phyloP scores from a whole-genome alignment of 805 yeast species.

The Lipomyces spencermartinsiae region DNA sequence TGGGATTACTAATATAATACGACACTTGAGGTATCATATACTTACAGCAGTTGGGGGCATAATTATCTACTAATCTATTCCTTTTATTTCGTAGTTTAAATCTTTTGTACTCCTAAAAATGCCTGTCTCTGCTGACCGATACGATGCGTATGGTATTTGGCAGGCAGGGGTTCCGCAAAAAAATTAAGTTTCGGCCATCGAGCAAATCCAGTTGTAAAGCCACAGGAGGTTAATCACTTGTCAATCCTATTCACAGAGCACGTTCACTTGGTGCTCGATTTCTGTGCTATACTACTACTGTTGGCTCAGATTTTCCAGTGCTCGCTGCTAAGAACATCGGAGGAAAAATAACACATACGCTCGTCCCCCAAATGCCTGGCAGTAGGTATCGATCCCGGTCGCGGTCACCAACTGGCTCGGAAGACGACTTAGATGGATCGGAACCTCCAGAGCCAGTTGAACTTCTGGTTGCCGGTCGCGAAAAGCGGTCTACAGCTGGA shows the following conservation, averaged over 20 bases:
- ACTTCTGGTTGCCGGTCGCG: constrained; percentile 75
- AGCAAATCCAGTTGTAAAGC: background rate
- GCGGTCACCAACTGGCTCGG: background rate
- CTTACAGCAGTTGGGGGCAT: background rate
- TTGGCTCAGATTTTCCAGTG: background rate
- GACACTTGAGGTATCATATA: too few species aligned
- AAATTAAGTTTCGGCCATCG: background rate
- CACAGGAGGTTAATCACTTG: too few species aligned
- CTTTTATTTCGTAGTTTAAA: background rate
- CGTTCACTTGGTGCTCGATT: too few species aligned
- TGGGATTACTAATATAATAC: background rate
- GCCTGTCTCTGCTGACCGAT: too few species aligned
- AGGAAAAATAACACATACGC: background rate
- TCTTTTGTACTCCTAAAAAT: background rate
- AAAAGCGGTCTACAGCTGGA: constrained; percentile 89
- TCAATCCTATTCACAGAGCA: too few species aligned
- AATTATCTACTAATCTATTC: constrained; percentile 3
- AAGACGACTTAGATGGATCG: background rate
- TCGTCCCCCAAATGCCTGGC: background rate
- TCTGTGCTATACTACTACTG: too few species aligned
- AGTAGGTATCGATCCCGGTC: background rate
- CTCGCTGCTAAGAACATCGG: background rate
- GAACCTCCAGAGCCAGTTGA: constrained; percentile 41
- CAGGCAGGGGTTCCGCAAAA: too few species aligned
- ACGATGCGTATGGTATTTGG: too few species aligned